Conservation (phyloP, 169 alveolate genomes). For the Plasmodium fragile region DNA sequence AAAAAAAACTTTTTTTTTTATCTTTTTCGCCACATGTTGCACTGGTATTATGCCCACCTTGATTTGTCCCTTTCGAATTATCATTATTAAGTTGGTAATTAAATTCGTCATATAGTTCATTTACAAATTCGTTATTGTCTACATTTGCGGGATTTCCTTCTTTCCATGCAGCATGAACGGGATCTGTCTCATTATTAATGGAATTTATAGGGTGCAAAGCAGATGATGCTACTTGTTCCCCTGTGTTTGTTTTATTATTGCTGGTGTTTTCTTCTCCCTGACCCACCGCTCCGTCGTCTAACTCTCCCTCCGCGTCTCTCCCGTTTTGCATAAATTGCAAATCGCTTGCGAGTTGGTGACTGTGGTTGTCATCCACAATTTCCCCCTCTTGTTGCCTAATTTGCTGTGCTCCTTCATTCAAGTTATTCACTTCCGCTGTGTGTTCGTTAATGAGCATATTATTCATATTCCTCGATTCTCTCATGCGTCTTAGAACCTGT, state of each 20-base stretch:
- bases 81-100: conserved; percentile 1
- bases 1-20: background rate
- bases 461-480: conserved; percentile 54
- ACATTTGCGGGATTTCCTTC: background rate
- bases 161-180: background rate
- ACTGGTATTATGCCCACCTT: background rate
- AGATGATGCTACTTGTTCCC: background rate
- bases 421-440: background rate
- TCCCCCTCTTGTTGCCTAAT: background rate
- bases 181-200: background rate
- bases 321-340: background rate
- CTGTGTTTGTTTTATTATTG: background rate
- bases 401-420: background rate
- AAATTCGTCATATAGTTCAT: background rate
- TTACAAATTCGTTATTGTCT: background rate
- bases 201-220: background rate
- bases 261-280: background rate
- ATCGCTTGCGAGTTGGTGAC: background rate
- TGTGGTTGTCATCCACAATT: background rate
- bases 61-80: background rate
- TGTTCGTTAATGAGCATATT: conserved; percentile 5
- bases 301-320: background rate
- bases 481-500: conserved; percentile 67
- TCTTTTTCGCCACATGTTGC: background rate
- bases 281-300: background rate